Evolutionary conservation across 1,284 basidiomycete species (phyloP).

Genomic region (Cryptococcus sp.): DNA sequence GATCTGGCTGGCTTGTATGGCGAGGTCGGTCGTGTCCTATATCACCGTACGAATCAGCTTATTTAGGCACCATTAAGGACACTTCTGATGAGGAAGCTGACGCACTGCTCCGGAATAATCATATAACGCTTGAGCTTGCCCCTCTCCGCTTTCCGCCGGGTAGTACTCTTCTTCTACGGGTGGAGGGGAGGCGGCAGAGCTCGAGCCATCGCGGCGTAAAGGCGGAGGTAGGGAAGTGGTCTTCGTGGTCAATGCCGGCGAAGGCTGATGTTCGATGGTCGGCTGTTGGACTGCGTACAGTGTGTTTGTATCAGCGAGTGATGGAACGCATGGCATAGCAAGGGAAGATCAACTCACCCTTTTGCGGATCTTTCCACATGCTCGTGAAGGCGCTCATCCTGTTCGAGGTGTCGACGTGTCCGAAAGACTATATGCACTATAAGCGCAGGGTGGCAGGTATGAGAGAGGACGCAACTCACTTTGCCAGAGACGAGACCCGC

Average conservation of each 20-base stretch:
- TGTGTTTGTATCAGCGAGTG: not conserved
- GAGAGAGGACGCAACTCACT: slow-evolving; percentile 14
- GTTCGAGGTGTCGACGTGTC: slow-evolving; percentile 38
- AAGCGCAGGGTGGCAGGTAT: not conserved
- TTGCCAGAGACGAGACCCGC: slow-evolving; percentile 26
- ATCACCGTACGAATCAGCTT: not conserved
- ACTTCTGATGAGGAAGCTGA: not conserved
- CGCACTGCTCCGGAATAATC: slow-evolving; percentile 44
- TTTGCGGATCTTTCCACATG: slow-evolving; percentile 46
- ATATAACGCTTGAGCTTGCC: slow-evolving; percentile 47
- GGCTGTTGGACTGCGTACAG: slow-evolving; percentile 1
- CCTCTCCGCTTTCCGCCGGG: slow-evolving; percentile 7
- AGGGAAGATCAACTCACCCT: slow-evolving; percentile 18
- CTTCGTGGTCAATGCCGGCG: slow-evolving; percentile 20
- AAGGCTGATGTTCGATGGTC: slow-evolving; percentile 8
- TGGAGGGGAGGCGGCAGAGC: slow-evolving; percentile 5
- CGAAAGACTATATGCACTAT: slow-evolving; percentile 25
- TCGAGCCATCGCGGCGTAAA: slow-evolving; percentile 15
- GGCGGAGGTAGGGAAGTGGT: slow-evolving; percentile 24
- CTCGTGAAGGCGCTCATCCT: slow-evolving; percentile 37
- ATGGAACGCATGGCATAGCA: not conserved
- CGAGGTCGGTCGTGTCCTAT: slow-evolving; percentile 41
- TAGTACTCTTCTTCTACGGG: not conserved
- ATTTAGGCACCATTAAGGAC: not conserved
- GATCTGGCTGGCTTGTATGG: slow-evolving; percentile 42